Conservation (phyloP, 768 basidiomycete species). For the Tephrocybe sp. region DNA sequence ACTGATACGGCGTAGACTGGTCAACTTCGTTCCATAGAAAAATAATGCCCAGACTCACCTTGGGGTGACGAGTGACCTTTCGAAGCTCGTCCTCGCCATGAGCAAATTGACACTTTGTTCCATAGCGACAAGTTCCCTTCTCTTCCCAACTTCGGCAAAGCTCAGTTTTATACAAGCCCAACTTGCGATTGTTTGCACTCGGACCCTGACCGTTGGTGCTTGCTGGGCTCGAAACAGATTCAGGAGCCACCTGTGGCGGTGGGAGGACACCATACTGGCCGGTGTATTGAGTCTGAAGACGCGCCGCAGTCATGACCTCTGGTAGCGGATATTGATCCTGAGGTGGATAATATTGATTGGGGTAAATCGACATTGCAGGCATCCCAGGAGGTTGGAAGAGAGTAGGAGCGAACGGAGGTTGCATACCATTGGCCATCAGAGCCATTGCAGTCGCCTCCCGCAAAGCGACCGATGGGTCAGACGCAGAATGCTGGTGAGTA, state of each 20-base stretch:
- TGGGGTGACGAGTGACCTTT: constrained; percentile 82
- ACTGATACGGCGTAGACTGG: constrained; percentile 39
- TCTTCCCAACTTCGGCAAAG: constrained; percentile 91
- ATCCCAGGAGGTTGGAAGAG: constrained; percentile 58
- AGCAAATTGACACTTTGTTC: constrained; percentile 88
- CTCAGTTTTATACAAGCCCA: constrained; percentile 89
- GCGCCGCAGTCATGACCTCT: constrained; percentile 50
- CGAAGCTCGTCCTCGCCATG: constrained; percentile 89
- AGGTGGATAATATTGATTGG: constrained; percentile 66
- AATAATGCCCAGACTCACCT: constrained; percentile 46
- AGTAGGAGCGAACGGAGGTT: constrained; percentile 52
- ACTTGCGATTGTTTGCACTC: constrained; percentile 88
- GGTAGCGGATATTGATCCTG: constrained; percentile 54
- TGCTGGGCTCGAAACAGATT: constrained; percentile 41
- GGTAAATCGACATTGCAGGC: constrained; percentile 59
- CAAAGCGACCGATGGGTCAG: constrained; percentile 72
- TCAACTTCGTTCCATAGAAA: constrained; percentile 13
- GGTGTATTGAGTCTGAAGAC: constrained; percentile 64
- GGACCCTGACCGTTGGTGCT: constrained; percentile 58
- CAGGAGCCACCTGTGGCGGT: constrained; percentile 30
- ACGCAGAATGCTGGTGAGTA: constrained; percentile 79
- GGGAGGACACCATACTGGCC: constrained; percentile 41
- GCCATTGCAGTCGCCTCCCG: constrained; percentile 70
- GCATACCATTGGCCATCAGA: constrained; percentile 52
- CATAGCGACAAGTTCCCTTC: constrained; percentile 84